Conservation (phyloP, 2,329 filamentous ascomycete genomes). For the Monosporascus sp. region DNA sequence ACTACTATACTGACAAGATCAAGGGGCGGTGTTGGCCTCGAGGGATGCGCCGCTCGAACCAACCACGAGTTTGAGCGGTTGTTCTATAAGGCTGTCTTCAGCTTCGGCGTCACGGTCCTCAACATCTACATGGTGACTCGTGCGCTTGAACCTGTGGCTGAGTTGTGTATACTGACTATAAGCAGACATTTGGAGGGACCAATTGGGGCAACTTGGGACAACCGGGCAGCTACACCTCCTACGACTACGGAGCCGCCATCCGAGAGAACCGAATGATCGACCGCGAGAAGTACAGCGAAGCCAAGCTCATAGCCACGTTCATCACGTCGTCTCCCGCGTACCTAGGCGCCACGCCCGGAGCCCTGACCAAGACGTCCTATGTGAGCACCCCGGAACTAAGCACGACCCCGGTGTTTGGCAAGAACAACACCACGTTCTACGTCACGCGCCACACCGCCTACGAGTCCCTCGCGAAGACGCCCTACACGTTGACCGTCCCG, state of each 20-base stretch:
- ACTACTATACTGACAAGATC: too few species aligned
- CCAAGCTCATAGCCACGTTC: conserved; percentile 74
- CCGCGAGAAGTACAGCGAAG: conserved; percentile 75
- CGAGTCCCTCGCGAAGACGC: conserved; percentile 48
- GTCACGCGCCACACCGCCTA: conserved; percentile 64
- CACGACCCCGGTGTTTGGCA: conserved; percentile 56
- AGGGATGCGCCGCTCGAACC: conserved; percentile 57
- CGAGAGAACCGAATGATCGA: conserved; percentile 62
- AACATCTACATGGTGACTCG: conserved; percentile 45
- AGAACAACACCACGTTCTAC: conserved; percentile 53
- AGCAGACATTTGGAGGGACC: conserved; percentile 58
- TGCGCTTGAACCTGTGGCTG: too few species aligned
- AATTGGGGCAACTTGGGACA: conserved; percentile 82
- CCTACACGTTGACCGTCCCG: conserved; percentile 59
- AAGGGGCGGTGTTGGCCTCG: too few species aligned
- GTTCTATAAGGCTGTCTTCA: conserved; percentile 70
- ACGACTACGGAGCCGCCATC: conserved; percentile 55
- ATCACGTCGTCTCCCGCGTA: conserved; percentile 67
- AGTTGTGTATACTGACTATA: too few species aligned
- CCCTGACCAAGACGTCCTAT: conserved; percentile 45
- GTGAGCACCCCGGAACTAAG: conserved; percentile 47
- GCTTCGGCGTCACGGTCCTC: conserved; percentile 55
- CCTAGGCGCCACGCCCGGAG: conserved; percentile 53
- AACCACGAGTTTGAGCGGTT: conserved; percentile 72
- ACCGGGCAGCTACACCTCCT: conserved; percentile 57